Conservation (phyloP, 2,329 filamentous ascomycete species). For the Epichloe gansuensis region DNA sequence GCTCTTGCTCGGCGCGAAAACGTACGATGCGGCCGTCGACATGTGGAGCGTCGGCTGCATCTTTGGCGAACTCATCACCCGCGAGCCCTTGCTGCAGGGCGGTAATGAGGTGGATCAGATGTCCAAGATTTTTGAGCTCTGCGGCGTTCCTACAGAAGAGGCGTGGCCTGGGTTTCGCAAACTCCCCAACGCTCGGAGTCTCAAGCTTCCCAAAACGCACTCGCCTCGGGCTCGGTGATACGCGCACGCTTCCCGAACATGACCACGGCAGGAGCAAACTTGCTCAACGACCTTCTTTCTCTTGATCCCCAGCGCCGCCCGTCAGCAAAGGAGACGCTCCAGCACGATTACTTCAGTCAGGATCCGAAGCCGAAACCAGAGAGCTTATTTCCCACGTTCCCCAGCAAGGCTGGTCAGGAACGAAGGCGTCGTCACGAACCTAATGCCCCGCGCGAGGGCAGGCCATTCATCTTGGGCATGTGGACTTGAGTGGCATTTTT, state of each 20-base stretch:
- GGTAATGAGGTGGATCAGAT: constrained; percentile 89
- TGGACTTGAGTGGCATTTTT: constrained; percentile 63
- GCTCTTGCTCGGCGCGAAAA: constrained; percentile 66
- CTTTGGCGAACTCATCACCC: constrained; percentile 79
- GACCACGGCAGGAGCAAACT: constrained; percentile 57
- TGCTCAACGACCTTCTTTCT: constrained; percentile 59
- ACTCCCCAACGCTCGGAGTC: constrained; percentile 71
- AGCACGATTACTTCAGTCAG: constrained; percentile 76
- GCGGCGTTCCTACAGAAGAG: constrained; percentile 72
- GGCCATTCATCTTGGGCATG: constrained; percentile 39
- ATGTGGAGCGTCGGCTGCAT: constrained; percentile 97
- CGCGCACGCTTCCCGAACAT: constrained; percentile 72
- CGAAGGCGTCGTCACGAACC: constrained; percentile 60
- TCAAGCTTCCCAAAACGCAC: constrained; percentile 52
- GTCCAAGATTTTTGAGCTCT: constrained; percentile 76
- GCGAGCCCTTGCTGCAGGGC: constrained; percentile 73
- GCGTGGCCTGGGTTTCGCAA: constrained; percentile 79
- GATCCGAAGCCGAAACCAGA: constrained; percentile 82
- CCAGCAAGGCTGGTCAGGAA: constrained; percentile 88
- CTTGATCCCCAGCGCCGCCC: constrained; percentile 65
- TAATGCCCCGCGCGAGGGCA: constrained; percentile 68
- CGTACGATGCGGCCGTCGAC: constrained; percentile 69
- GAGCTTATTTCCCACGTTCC: constrained; percentile 93
- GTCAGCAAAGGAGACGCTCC: constrained; percentile 59
- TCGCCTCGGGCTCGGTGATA: constrained; percentile 40